Percentiles rank a stretch among this genome's conserved stretches.
These are phyloP conservation scores for Kodamaea derodonti DNA, from an alignment of 1,139 yeast genomes.

Conservation along the genomic window DNA sequence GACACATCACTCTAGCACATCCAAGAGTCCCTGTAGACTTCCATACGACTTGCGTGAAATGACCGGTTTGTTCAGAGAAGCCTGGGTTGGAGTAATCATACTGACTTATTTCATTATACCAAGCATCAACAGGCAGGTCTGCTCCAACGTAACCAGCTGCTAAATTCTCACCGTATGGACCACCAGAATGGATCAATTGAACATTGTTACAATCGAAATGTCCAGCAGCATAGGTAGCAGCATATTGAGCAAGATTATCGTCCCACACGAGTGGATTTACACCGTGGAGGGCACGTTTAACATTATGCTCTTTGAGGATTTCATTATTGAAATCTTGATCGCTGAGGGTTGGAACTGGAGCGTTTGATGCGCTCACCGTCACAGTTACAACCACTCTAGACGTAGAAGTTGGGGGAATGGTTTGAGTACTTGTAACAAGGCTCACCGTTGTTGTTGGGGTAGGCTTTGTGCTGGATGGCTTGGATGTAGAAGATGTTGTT, in stretches of 20 bases:
- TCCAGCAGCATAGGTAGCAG: conserved; percentile 35
- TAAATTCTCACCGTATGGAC: conserved; percentile 59
- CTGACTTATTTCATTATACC: conserved; percentile 59
- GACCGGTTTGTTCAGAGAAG: conserved; percentile 47
- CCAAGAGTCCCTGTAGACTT: conserved; percentile 52
- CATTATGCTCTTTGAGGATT: conserved; percentile 49
- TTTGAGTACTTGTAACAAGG: conserved; percentile 10
- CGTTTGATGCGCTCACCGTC: conserved; percentile 7
- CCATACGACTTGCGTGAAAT: conserved; percentile 74
- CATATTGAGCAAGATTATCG: conserved; percentile 42
- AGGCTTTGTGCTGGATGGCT: conserved; percentile 8
- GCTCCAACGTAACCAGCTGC: conserved; percentile 51
- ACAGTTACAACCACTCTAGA: conserved; percentile 7
- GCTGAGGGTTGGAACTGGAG: conserved; percentile 8
- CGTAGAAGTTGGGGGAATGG: conserved; percentile 8
- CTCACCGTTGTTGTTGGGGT: conserved; percentile 10
- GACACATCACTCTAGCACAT: conserved; percentile 56
- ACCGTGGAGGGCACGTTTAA: conserved; percentile 51
- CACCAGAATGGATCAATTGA: conserved; percentile 46
- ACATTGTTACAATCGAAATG: conserved; percentile 49
- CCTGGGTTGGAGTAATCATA: conserved; percentile 49
- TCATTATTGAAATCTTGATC: conserved; percentile 12
- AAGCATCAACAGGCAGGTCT: conserved; percentile 53
- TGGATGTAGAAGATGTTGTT: conserved; percentile 6
- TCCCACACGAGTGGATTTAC: conserved; percentile 49